Evolutionary conservation across 805 yeast species (phyloP).

Genomic region (Candida silvatica): DNA sequence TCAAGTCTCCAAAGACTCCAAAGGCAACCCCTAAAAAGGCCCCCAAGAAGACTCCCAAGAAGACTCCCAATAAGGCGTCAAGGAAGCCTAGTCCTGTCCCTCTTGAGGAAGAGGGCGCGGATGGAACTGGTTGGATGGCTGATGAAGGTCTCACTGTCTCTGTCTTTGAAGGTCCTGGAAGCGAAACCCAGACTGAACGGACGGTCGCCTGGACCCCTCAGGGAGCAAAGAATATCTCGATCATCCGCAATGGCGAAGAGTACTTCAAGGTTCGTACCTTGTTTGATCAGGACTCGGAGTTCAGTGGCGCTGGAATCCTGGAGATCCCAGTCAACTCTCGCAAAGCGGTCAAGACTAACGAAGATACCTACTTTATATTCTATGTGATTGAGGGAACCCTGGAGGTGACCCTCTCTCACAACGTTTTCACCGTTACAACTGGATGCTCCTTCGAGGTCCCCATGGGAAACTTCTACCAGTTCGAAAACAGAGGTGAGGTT

Average conservation of each 20-base stretch:
- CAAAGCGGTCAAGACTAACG: conserved; percentile 53
- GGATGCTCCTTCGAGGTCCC: conserved; percentile 85
- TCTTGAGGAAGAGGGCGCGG: conserved; percentile 6
- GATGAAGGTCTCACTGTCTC: conserved; percentile 32
- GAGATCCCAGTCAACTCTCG: conserved; percentile 54
- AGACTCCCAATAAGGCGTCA: background rate
- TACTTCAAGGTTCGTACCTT: conserved; percentile 55
- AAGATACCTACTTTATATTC: conserved; percentile 63
- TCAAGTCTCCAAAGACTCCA: background rate
- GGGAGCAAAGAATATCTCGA: conserved; percentile 36
- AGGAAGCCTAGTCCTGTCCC: no score
- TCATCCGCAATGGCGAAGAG: conserved; percentile 34
- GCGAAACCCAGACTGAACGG: conserved; percentile 33
- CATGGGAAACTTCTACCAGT: conserved; percentile 61
- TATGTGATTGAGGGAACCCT: conserved; percentile 64
- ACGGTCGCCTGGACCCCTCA: conserved; percentile 61
- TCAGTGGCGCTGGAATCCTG: conserved; percentile 67
- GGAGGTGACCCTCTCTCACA: conserved; percentile 56
- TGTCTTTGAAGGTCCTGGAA: conserved; percentile 44
- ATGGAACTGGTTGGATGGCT: conserved; percentile 46
- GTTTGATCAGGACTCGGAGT: conserved; percentile 53
- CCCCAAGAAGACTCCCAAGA: background rate
- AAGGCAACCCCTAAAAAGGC: background rate
- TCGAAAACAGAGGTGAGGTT: conserved; percentile 51
- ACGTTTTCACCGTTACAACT: conserved; percentile 48